These are phyloP conservation scores for Populus pruinosa DNA, from an alignment of 345 rosid species.

Conservation along the genomic window DNA sequence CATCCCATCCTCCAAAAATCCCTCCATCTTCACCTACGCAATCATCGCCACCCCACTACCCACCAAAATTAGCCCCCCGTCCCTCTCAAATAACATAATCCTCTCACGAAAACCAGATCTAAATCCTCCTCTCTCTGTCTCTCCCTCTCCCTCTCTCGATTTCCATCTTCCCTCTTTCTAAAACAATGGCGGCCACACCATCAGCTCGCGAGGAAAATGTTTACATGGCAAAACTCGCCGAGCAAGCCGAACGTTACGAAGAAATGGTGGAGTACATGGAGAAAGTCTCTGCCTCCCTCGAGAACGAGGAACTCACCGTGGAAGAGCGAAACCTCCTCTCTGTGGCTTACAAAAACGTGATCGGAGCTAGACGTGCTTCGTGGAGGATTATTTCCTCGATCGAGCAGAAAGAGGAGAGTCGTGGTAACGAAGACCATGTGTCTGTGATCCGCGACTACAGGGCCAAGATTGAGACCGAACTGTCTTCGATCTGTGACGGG, in stretches of 20 bases:
- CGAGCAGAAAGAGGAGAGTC: constrained; percentile 89
- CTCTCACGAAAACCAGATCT: constrained; percentile 15
- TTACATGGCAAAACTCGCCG: constrained; percentile 93
- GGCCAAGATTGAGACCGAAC: constrained; percentile 73
- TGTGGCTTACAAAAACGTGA: constrained; percentile 94
- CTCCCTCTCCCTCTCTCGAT: not conserved
- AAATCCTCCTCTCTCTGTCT: not conserved
- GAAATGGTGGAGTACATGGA: constrained; percentile 97
- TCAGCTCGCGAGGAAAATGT: constrained; percentile 72
- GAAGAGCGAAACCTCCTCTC: constrained; percentile 95
- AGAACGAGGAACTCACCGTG: constrained; percentile 63
- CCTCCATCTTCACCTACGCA: constrained; percentile 40
- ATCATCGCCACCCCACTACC: constrained; percentile 40
- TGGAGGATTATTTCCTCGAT: constrained; percentile 91
- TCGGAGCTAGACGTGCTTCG: constrained; percentile 89
- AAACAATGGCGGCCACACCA: constrained; percentile 38
- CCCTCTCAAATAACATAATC: not conserved
- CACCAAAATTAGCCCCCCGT: constrained; percentile 27
- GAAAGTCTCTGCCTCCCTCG: constrained; percentile 58
- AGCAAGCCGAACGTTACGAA: constrained; percentile 93
- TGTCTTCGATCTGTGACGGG: constrained; percentile 68
- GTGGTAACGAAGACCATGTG: constrained; percentile 89
- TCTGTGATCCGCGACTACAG: constrained; percentile 75
- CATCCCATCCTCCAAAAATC: constrained; percentile 23
- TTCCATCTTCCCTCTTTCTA: not conserved